Conservation (phyloP, 306 rosid species). For the Lagenaria siceraria region DNA sequence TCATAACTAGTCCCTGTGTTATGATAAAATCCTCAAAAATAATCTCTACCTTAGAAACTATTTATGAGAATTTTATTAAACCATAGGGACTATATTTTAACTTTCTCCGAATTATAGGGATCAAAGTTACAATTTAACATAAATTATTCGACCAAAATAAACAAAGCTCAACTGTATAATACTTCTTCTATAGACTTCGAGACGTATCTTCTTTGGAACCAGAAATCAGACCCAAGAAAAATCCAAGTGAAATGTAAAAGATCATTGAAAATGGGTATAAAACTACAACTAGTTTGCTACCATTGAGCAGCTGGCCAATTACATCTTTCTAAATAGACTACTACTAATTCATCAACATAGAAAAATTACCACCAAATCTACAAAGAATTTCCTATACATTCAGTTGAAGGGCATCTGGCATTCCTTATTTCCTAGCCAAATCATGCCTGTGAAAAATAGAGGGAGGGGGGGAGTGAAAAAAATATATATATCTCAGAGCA, state of each 20-base stretch:
- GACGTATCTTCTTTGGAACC: background rate
- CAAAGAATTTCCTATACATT: constrained; percentile 6
- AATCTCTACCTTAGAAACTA: too few relatives aligned
- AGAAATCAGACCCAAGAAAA: background rate
- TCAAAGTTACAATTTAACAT: too few relatives aligned
- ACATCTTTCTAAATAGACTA: background rate
- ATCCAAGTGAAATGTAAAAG: background rate
- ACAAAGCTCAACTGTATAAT: too few relatives aligned
- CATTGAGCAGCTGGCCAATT: background rate
- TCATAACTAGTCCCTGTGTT: too few relatives aligned
- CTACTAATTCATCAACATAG: background rate
- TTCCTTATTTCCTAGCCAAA: background rate
- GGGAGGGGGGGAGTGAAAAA: too few relatives aligned
- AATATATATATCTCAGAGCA: background rate
- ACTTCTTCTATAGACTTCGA: background rate
- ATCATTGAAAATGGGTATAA: background rate
- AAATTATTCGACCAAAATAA: too few relatives aligned
- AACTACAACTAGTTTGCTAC: background rate
- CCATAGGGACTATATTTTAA: too few relatives aligned
- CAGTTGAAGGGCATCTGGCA: background rate
- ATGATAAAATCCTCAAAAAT: too few relatives aligned
- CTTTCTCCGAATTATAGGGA: too few relatives aligned
- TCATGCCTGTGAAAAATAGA: background rate
- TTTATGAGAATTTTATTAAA: too few relatives aligned
- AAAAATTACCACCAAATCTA: background rate